Evolutionary conservation across 2,329 filamentous ascomycete genomes (phyloP).

Genomic region (Talaromyces marneffei): DNA sequence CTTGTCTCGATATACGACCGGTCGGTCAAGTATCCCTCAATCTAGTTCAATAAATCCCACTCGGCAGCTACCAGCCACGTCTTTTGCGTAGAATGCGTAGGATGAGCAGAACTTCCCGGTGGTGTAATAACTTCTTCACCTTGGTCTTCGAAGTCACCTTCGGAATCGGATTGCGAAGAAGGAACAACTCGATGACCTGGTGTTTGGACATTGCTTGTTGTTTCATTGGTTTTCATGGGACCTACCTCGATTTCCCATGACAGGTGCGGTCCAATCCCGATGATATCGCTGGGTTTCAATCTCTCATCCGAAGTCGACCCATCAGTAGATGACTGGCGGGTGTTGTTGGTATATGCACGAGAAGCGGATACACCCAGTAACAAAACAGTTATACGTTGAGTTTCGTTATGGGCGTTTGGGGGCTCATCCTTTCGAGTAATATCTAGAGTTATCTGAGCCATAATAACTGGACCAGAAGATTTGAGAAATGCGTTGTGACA

Average conservation of each 20-base stretch:
- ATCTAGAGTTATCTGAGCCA: constrained; percentile 1
- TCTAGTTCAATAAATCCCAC: constrained; percentile 29
- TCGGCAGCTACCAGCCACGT: constrained; percentile 36
- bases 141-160: neutral
- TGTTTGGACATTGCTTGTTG: neutral
- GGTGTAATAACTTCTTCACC: neutral
- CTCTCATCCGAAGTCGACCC: neutral
- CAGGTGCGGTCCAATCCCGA: constrained; percentile 30
- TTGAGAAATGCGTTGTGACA: constrained; percentile 8
- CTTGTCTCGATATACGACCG: neutral
- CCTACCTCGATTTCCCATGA: constrained; percentile 34
- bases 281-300: constrained; percentile 16
- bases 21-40: neutral
- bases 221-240: neutral
- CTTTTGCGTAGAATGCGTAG: constrained; percentile 6
- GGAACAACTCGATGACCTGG: neutral
- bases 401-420: neutral
- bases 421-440: too few species aligned
- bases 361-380: constrained; percentile 22
- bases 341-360: neutral
- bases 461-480: constrained; percentile 8
- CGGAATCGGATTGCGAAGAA: constrained; percentile 7
- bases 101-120: neutral
- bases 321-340: neutral
- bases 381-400: constrained; percentile 20